Conservation (phyloP, 176 grass and related monocot genomes). For the Melocanna baccifera region DNA sequence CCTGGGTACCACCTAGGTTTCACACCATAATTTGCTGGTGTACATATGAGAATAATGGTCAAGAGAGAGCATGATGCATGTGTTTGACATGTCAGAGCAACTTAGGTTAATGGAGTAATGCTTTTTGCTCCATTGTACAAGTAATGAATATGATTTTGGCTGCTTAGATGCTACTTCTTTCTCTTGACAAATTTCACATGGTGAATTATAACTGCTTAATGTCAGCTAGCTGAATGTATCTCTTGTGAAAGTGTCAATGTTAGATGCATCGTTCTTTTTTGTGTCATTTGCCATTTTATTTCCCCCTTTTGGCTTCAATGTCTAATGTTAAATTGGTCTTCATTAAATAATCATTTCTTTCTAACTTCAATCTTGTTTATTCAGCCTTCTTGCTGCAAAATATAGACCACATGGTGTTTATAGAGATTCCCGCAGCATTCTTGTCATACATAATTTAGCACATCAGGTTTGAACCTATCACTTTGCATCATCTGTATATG, state of each 20-base stretch:
- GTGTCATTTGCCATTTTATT: not conserved
- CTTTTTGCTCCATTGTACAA: not conserved
- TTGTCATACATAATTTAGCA: slow-evolving; percentile 95
- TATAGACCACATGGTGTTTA: slow-evolving; percentile 95
- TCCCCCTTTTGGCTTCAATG: not conserved
- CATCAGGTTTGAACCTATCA: slow-evolving; percentile 72
- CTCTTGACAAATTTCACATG: not conserved
- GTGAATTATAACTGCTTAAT: slow-evolving; percentile 14
- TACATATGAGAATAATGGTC: not conserved
- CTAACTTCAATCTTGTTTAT: slow-evolving; percentile 29
- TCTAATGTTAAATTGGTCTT: slow-evolving; percentile 18
- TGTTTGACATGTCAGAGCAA: not conserved
- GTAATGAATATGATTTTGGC: not conserved
- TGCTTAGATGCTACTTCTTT: slow-evolving; percentile 1
- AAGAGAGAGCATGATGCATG: not conserved
- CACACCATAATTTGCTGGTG: not conserved
- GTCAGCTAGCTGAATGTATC: not conserved
- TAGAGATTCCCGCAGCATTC: slow-evolving; percentile 75
- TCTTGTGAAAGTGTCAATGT: not conserved
- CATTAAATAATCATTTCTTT: not conserved
- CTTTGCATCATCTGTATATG: not conserved
- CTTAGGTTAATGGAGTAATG: not conserved
- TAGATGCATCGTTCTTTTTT: not conserved
- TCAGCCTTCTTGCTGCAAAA: slow-evolving; percentile 81
- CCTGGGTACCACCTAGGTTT: not conserved